phyloP scores from a whole-genome alignment of 2,329 filamentous ascomycete species.

The Diaporthe sp. region DNA sequence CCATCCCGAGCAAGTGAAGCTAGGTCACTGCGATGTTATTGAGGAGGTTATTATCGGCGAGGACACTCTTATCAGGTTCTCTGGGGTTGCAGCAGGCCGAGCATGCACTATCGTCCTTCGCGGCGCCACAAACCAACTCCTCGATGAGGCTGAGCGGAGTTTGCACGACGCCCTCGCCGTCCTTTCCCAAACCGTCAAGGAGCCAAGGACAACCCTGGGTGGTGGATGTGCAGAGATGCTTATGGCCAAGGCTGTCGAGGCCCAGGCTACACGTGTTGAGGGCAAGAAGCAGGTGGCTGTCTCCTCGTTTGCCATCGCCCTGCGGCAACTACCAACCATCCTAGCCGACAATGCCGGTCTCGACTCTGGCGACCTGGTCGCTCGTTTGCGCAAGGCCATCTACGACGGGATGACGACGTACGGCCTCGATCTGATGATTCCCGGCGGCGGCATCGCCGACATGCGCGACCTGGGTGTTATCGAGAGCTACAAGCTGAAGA shows the following conservation, averaged over 20 bases:
- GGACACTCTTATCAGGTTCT: slow-evolving; percentile 97
- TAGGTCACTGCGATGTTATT: slow-evolving; percentile 94
- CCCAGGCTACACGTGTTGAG: slow-evolving; percentile 91
- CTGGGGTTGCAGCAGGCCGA: slow-evolving; percentile 91
- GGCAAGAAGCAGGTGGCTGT: slow-evolving; percentile 98
- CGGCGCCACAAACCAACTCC: slow-evolving; percentile 94
- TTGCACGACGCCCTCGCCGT: slow-evolving; percentile 97
- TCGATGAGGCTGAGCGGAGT: slow-evolving; percentile 96
- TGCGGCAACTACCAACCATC: slow-evolving; percentile 95
- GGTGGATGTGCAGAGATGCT: slow-evolving; percentile 98
- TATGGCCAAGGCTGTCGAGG: slow-evolving; percentile 98
- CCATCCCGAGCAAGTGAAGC: slow-evolving; percentile 96
- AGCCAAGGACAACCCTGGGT: slow-evolving; percentile 93
- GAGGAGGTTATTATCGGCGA: slow-evolving; percentile 99
- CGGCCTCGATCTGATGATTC: slow-evolving; percentile 88
- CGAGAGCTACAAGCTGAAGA: slow-evolving; percentile 99
- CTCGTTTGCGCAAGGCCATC: slow-evolving; percentile 90
- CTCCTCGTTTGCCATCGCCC: slow-evolving; percentile 86
- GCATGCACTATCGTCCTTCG: slow-evolving; percentile 97
- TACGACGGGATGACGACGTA: slow-evolving; percentile 96
- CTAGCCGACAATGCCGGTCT: slow-evolving; percentile 97
- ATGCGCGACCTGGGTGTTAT: slow-evolving; percentile 97
- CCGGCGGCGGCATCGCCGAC: slow-evolving; percentile 92
- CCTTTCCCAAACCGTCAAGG: slow-evolving; percentile 94
- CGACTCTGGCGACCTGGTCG: slow-evolving; percentile 94